Base-by-base conservation (phyloP, 1,284 basidiomycete species). In the Porphyrellus sp. region DNA sequence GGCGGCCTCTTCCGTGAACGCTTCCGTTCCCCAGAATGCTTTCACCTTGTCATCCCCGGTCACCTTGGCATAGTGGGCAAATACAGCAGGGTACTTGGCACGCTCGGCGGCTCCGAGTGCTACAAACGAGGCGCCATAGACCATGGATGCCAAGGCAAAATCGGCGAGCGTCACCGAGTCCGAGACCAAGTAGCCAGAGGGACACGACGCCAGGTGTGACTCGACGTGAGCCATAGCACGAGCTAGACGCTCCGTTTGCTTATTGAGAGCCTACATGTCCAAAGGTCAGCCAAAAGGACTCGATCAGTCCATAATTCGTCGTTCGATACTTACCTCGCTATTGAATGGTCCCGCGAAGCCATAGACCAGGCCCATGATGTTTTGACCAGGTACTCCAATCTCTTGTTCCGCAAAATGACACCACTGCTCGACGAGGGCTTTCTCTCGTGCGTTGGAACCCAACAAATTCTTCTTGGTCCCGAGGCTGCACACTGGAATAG, bases 141-240 rank as follows among this genome's bases (percentile, higher is more conserved):
- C 62, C 55, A 70, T 59, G 23, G 75, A 65, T 20, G 71, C 78
- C 56, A 81, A 39, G 47, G 74, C 66, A 62, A 85, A 65, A 64
- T 86, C 83, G 56, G 80, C 83, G 44, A 82, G 71, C 47, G 81
- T 79, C 68, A 84, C 70, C 57, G 80, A 76, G 68, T 83, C 77
- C 55, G 75, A 75, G 46, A 81, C 80, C 53, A 84, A 69, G 34
- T 57, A 54, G 8, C 51, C 55, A 74, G 77, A 84, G 1, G 49
- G 25, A 34, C 53, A 43, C 46, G 80, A 79, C 59, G 73, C 69
- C 57, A 85, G 77, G 63, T 74, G 61, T 42, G 71, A 62, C 69
- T 85, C 75, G 54, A 84, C 68, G 61, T 65, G 60, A 8, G 51
- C 55, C 38, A 76, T 62, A 13, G 63, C 59, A 37, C 55, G 65